These are phyloP conservation scores for Magnaporthales sp. DNA, from an alignment of 2,329 filamentous ascomycete genomes.

Conservation along the genomic window DNA sequence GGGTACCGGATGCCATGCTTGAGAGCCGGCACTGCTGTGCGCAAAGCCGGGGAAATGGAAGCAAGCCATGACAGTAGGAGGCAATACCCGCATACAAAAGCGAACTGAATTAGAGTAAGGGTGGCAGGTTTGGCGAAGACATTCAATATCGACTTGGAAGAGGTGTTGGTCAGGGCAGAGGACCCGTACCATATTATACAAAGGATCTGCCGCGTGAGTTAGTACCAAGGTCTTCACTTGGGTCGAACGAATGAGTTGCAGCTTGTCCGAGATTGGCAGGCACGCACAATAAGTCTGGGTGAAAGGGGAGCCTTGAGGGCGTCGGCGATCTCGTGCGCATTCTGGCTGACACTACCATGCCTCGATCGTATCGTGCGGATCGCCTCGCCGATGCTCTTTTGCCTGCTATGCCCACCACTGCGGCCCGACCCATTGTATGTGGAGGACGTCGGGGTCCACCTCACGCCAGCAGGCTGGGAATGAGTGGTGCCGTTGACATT, in stretches of 20 bases:
- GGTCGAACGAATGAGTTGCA: neutral
- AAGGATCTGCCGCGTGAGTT: conserved; percentile 48
- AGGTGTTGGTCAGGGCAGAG: conserved; percentile 93
- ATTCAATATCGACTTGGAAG: conserved; percentile 92
- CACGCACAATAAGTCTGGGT: conserved; percentile 71
- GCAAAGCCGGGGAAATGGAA: conserved; percentile 60
- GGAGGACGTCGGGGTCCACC: conserved; percentile 8
- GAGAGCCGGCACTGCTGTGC: conserved; percentile 65
- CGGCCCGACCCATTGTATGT: conserved; percentile 21
- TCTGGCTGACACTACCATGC: conserved; percentile 81
- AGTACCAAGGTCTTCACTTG: neutral
- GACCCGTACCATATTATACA: conserved; percentile 92
- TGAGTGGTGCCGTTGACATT: conserved; percentile 12
- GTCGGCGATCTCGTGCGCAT: conserved; percentile 87
- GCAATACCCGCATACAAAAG: conserved; percentile 84
- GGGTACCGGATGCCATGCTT: conserved; percentile 77
- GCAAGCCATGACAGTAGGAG: conserved; percentile 71
- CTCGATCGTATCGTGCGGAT: conserved; percentile 72
- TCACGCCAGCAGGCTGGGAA: neutral
- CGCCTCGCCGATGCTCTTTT: conserved; percentile 87
- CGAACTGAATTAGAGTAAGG: conserved; percentile 87
- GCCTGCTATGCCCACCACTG: conserved; percentile 49
- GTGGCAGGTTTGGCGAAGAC: conserved; percentile 86
- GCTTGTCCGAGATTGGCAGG: neutral
- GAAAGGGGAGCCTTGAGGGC: conserved; percentile 86